These are phyloP conservation scores for Aspergillus amoenus DNA, from an alignment of 2,329 filamentous ascomycete species.

Conservation along the genomic window DNA sequence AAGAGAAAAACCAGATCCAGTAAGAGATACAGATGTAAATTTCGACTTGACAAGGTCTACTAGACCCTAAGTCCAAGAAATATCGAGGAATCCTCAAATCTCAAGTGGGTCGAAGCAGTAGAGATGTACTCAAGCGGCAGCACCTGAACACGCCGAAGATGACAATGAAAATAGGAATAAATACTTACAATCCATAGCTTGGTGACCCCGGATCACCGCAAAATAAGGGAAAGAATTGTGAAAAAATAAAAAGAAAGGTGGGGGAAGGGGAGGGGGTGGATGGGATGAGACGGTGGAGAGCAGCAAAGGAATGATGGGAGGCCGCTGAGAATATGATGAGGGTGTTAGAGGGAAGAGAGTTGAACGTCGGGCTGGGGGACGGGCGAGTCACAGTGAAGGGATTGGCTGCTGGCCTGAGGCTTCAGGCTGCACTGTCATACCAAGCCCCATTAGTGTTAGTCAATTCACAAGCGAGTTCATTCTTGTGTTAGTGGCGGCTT, in stretches of 20 bases:
- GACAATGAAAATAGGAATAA: conserved; percentile 32
- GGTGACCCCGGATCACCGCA: conserved; percentile 47
- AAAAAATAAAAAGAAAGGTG: conserved; percentile 23
- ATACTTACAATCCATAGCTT: conserved; percentile 61
- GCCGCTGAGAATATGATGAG: conserved; percentile 31
- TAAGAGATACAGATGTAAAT: conserved; percentile 17
- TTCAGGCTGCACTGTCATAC: conserved; percentile 24
- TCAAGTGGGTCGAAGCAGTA: conserved; percentile 41
- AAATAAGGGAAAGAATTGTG: conserved; percentile 34
- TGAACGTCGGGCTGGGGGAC: conserved; percentile 26
- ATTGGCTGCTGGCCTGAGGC: conserved; percentile 26
- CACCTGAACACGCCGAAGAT: conserved; percentile 30
- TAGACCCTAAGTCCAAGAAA: conserved; percentile 17
- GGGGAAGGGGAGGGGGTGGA: conserved; percentile 19
- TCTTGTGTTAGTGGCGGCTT: conserved; percentile 18
- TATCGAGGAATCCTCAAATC: conserved; percentile 25
- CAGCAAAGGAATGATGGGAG: conserved; percentile 33
- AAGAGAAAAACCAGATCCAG: conserved; percentile 22
- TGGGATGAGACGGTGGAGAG: conserved; percentile 30
- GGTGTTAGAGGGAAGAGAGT: conserved; percentile 38
- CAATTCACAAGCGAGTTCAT: conserved; percentile 22
- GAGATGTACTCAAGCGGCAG: conserved; percentile 40
- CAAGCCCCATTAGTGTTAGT: conserved; percentile 13
- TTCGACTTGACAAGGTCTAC: conserved; percentile 15
- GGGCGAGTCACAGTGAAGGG: conserved; percentile 29